Conservation (phyloP, 73 alveolate species). For the Paraurostyla sp. region DNA sequence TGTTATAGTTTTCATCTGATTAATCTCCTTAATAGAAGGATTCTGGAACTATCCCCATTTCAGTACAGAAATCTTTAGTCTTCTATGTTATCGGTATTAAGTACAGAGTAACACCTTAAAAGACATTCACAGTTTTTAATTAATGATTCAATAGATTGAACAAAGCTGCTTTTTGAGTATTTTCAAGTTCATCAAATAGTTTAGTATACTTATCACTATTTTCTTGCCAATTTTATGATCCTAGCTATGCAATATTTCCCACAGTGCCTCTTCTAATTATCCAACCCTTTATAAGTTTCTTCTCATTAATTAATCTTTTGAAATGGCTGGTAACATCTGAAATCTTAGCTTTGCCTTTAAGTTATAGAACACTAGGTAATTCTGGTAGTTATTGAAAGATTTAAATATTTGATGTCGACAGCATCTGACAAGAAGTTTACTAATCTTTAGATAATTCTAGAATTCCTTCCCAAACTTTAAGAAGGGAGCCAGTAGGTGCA, state of each 20-base stretch:
- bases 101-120: slow-evolving; percentile 26
- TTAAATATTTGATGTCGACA: not conserved
- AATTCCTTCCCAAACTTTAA: slow-evolving; percentile 58
- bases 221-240: slow-evolving; percentile 26
- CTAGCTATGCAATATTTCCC: not conserved
- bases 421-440: not conserved
- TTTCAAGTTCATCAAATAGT: slow-evolving; percentile 35
- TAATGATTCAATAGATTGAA: no score
- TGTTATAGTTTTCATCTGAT: not conserved
- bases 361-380: not conserved
- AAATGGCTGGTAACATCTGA: slow-evolving; percentile 25
- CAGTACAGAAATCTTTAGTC: slow-evolving; percentile 15
- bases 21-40: not conserved
- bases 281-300: slow-evolving; percentile 44
- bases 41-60: slow-evolving; percentile 45
- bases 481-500: slow-evolving; percentile 55
- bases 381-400: slow-evolving; percentile 30
- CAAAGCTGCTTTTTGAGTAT: not conserved
- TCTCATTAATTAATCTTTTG: slow-evolving; percentile 12
- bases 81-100: slow-evolving; percentile 40
- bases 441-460: not conserved
- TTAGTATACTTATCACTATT: slow-evolving; percentile 46
- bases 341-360: slow-evolving; percentile 45
- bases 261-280: slow-evolving; percentile 13
- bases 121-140: no score